Evolutionary conservation across 768 basidiomycete genomes (phyloP).

Genomic region (Podaxis sp.): DNA sequence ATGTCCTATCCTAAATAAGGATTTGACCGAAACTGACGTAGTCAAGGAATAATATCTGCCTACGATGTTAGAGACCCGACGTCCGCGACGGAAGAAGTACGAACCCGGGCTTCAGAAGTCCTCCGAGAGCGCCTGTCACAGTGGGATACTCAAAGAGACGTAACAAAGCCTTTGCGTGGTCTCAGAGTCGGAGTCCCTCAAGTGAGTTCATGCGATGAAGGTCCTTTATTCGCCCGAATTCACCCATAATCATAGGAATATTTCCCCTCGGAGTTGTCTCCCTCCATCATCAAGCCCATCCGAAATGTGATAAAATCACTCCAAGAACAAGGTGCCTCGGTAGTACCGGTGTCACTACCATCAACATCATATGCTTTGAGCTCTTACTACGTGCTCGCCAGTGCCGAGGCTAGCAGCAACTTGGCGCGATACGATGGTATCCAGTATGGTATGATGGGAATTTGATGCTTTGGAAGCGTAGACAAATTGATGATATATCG

Average conservation of each 20-base stretch:
- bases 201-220: constrained; percentile 29
- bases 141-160: not conserved
- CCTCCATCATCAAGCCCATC: constrained; percentile 38
- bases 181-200: constrained; percentile 75
- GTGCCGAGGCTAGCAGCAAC: constrained; percentile 91
- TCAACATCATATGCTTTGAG: constrained; percentile 68
- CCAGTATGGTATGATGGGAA: constrained; percentile 56
- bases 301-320: constrained; percentile 39
- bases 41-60: constrained; percentile 39
- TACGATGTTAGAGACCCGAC: constrained; percentile 77
- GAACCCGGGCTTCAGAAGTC: constrained; percentile 19
- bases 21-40: not conserved
- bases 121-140: constrained; percentile 14
- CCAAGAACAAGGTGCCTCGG: constrained; percentile 50
- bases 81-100: constrained; percentile 41
- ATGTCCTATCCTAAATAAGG: constrained; percentile 18
- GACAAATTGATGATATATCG: not conserved
- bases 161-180: constrained; percentile 31
- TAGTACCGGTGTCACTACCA: constrained; percentile 75
- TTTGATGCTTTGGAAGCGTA: not conserved
- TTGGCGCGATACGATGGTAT: constrained; percentile 88
- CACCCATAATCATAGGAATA: constrained; percentile 49
- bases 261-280: constrained; percentile 66
- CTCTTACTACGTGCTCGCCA: constrained; percentile 94
- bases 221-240: not conserved